Evolutionary conservation across 371 early-diverging fungal genomes (phyloP).

Genomic region (Nematocida homosporus): DNA sequence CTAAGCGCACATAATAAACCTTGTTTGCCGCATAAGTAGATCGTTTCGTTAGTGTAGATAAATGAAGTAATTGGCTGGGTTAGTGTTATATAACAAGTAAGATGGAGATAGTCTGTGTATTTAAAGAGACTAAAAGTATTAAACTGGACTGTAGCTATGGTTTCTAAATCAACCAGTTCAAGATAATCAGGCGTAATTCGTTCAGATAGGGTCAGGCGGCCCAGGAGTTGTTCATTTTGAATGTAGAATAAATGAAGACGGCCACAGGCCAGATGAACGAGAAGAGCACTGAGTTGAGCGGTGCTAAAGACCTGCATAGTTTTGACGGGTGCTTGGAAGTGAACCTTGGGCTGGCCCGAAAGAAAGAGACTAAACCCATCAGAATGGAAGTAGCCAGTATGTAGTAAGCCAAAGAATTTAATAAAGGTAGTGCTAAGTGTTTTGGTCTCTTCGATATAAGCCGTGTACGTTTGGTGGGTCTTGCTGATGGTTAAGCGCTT

Average conservation of each 20-base stretch:
- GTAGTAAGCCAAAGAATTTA: constrained; percentile 5
- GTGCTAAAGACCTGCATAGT: constrained; percentile 3
- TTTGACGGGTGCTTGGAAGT: not conserved
- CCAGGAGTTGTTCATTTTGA: constrained; percentile 15
- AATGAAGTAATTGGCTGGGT: not conserved
- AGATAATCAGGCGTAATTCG: not conserved
- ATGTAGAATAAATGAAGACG: constrained; percentile 12
- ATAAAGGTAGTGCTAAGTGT: not conserved
- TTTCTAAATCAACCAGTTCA: not conserved
- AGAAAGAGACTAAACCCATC: constrained; percentile 4
- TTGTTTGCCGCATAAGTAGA: not conserved
- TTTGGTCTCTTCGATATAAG: not conserved
- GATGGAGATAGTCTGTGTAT: constrained; percentile 21
- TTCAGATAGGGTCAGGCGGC: not conserved
- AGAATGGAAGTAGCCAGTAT: constrained; percentile 34
- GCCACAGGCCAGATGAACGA: constrained; percentile 19
- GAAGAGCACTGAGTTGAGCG: constrained; percentile 8
- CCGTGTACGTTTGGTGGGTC: not conserved
- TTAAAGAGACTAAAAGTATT: too few relatives aligned
- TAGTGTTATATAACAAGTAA: not conserved
- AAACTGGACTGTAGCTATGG: not conserved
- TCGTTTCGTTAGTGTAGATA: not conserved
- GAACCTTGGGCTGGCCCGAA: not conserved
- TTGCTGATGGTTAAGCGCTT: not conserved
- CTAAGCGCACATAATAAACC: not conserved